Conservation (phyloP, 2,329 filamentous ascomycete species). For the Aspergillus fischeri region DNA sequence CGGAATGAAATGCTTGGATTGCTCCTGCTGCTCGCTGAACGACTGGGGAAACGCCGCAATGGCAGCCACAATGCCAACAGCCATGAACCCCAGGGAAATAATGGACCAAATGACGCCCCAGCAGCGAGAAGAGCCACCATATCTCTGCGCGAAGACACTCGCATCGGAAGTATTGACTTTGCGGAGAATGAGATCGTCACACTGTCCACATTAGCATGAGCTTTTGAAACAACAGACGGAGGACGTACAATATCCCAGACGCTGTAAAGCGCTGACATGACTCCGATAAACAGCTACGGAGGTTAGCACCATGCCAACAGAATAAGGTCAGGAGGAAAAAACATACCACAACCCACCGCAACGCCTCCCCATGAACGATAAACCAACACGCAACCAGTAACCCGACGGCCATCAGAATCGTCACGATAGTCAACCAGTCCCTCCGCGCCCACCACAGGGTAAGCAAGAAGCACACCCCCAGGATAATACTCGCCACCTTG, state of each 20-base stretch:
- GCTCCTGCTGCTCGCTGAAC: constrained; percentile 63
- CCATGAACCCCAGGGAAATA: constrained; percentile 68
- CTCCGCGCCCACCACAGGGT: constrained; percentile 77
- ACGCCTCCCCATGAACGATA: constrained; percentile 68
- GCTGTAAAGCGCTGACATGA: constrained; percentile 76
- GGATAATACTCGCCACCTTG: constrained; percentile 70
- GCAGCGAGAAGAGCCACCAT: constrained; percentile 74
- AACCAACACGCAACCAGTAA: constrained; percentile 74
- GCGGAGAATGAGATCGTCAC: constrained; percentile 73
- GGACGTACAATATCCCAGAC: constrained; percentile 70
- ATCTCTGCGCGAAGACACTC: constrained; percentile 71
- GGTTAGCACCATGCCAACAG: constrained; percentile 1
- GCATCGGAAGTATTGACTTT: constrained; percentile 79
- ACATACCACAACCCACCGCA: constrained; percentile 66
- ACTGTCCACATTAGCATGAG: constrained; percentile 39
- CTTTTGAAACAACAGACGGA: neutral
- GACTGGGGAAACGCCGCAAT: constrained; percentile 72
- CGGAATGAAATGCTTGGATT: constrained; percentile 64
- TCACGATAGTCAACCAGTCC: constrained; percentile 73
- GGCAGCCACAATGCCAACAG: constrained; percentile 67
- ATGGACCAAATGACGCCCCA: constrained; percentile 78
- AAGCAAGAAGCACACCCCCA: constrained; percentile 71
- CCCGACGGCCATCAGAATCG: constrained; percentile 65
- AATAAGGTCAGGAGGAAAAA: neutral
- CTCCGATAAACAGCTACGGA: constrained; percentile 66